Conservation (phyloP, 805 yeast species). For the Yamadazyma sp. region DNA sequence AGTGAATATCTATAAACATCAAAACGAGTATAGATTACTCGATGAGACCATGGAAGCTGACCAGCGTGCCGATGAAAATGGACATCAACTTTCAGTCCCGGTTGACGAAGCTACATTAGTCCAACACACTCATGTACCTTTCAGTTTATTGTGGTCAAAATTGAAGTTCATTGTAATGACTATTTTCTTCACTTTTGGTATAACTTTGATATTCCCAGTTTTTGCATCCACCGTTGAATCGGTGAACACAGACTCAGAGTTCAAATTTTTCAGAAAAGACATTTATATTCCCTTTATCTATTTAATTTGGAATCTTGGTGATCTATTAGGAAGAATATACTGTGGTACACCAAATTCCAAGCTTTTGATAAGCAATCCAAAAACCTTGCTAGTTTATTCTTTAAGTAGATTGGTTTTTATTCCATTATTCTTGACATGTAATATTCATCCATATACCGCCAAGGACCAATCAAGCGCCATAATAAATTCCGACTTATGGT, state of each 20-base stretch:
- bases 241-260: constrained; percentile 27
- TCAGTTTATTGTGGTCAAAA: constrained; percentile 56
- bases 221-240: constrained; percentile 75
- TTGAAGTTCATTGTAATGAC: constrained; percentile 63
- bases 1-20: constrained; percentile 26
- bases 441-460: constrained; percentile 40
- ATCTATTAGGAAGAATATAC: constrained; percentile 68
- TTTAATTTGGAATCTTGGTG: constrained; percentile 88
- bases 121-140: constrained; percentile 44
- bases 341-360: constrained; percentile 52
- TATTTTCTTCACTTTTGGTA: constrained; percentile 68
- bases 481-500: constrained; percentile 59
- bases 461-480: constrained; percentile 33
- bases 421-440: constrained; percentile 72
- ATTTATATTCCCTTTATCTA: constrained; percentile 71
- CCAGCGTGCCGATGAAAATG: too few relatives aligned
- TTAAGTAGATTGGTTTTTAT: constrained; percentile 55
- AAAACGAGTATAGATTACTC: constrained; percentile 16
- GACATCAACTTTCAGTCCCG: neutral
- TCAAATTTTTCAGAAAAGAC: constrained; percentile 43
- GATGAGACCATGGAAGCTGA: constrained; percentile 9
- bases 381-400: constrained; percentile 51
- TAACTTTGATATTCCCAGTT: constrained; percentile 82
- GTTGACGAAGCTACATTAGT: constrained; percentile 2
- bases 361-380: constrained; percentile 39